Percentiles rank a stretch among this genome's conserved stretches.
These are phyloP conservation scores for Exserohilum rostratum DNA, from an alignment of 2,329 filamentous ascomycete genomes.

Conservation along the genomic window DNA sequence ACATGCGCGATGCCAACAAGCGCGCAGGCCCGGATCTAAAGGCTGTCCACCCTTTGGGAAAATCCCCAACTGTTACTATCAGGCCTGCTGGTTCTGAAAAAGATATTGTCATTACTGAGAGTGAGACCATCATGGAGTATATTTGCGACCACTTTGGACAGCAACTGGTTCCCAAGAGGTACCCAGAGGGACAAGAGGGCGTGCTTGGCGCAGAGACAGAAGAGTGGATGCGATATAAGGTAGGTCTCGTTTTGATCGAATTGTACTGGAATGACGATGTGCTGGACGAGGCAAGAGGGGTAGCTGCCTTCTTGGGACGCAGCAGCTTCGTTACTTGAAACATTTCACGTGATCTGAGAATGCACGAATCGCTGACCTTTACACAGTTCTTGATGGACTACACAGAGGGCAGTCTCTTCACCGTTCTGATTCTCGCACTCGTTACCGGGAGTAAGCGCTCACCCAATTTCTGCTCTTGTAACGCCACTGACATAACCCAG, in stretches of 20 bases:
- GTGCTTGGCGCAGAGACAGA: conserved; percentile 64
- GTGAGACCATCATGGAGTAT: conserved; percentile 81
- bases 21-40: conserved; percentile 79
- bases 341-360: background rate
- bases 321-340: background rate
- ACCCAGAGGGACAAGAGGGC: conserved; percentile 60
- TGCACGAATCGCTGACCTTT: conserved; percentile 39
- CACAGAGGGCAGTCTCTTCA: conserved; percentile 83
- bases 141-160: conserved; percentile 70
- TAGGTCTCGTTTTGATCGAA: conserved; percentile 14
- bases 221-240: conserved; percentile 63
- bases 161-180: conserved; percentile 59
- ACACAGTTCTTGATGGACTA: conserved; percentile 69
- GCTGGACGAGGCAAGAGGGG: background rate
- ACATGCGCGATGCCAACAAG: conserved; percentile 69
- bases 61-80: conserved; percentile 79
- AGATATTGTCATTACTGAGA: conserved; percentile 76
- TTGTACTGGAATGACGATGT: background rate
- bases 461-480: background rate
- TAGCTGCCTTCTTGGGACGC: background rate
- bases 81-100: conserved; percentile 54
- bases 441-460: conserved; percentile 56
- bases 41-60: conserved; percentile 82
- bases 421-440: conserved; percentile 67
- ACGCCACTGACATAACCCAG: conserved; percentile 8